Percentiles rank a stretch among this genome's conserved stretches.
Conservation (phyloP, 371 early-diverging fungal species). For the Sporodiniella umbellata region DNA sequence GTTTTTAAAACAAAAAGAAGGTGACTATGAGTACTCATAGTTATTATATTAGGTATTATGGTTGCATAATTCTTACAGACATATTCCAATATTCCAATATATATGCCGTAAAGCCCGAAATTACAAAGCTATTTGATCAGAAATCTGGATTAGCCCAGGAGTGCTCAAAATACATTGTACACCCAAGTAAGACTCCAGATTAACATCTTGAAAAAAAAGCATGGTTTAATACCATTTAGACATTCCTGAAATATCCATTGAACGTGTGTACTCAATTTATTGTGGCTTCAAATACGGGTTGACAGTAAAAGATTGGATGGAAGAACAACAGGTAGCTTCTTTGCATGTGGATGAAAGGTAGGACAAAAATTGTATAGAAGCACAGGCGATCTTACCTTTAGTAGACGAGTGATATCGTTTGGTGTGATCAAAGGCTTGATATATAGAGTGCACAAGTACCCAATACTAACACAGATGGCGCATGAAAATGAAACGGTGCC, state of each 20-base stretch:
- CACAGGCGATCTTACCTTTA: too few species aligned
- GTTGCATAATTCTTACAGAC: conserved; percentile 78
- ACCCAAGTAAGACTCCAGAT: conserved; percentile 43
- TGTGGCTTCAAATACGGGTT: conserved; percentile 71
- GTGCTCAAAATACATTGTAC: conserved; percentile 63
- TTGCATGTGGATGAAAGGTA: conserved; percentile 77
- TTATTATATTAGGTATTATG: conserved; percentile 64
- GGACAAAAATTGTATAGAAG: not conserved
- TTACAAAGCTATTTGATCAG: conserved; percentile 60
- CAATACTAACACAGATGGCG: conserved; percentile 46
- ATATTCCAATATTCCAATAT: conserved; percentile 89
- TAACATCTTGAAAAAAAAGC: too few species aligned
- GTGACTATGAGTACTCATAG: not conserved
- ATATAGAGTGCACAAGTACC: conserved; percentile 81
- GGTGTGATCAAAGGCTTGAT: conserved; percentile 79
- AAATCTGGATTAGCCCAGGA: conserved; percentile 59
- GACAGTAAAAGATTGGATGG: conserved; percentile 74
- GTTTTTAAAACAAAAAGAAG: too few species aligned
- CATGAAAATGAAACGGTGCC: conserved; percentile 6
- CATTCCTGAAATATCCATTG: conserved; percentile 40
- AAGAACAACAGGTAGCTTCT: conserved; percentile 60
- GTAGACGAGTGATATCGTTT: conserved; percentile 78
- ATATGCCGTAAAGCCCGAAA: conserved; percentile 67
- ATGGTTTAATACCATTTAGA: conserved; percentile 8
- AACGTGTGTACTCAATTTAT: conserved; percentile 69